These are phyloP conservation scores for Solanum tarapatanum DNA, from an alignment of 257 asterid genomes.

Conservation along the genomic window DNA sequence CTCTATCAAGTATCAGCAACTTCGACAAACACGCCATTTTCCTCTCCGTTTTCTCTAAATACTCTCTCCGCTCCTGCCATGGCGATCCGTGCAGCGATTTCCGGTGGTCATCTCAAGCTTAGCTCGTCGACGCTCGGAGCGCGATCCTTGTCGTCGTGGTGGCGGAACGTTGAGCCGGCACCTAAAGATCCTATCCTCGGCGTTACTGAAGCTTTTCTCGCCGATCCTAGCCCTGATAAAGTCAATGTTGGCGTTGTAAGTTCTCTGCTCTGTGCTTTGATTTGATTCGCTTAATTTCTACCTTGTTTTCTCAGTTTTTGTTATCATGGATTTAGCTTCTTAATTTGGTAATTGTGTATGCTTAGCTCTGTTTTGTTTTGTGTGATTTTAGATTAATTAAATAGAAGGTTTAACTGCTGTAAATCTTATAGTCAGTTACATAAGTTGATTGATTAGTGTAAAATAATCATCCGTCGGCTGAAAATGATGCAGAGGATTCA, in stretches of 20 bases:
- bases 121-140: conserved; percentile 24
- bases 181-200: conserved; percentile 97
- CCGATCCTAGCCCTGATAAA: conserved; percentile 74
- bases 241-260: conserved; percentile 98
- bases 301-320: neutral
- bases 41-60: neutral
- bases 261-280: neutral
- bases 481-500: neutral
- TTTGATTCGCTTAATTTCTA: neutral
- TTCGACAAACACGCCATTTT: neutral
- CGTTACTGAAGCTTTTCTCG: conserved; percentile 91
- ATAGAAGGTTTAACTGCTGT: neutral
- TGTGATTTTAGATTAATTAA: neutral
- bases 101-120: conserved; percentile 20
- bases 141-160: conserved; percentile 69
- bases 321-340: neutral
- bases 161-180: conserved; percentile 92
- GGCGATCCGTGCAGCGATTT: conserved; percentile 43
- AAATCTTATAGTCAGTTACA: neutral
- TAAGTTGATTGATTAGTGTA: neutral
- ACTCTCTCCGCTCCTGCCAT: conserved; percentile 8
- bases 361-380: neutral
- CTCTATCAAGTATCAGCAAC: neutral
- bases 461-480: neutral
- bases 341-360: neutral